These are phyloP conservation scores for Akanthomyces muscarius DNA, from an alignment of 2,329 filamentous ascomycete species.

Conservation along the genomic window DNA sequence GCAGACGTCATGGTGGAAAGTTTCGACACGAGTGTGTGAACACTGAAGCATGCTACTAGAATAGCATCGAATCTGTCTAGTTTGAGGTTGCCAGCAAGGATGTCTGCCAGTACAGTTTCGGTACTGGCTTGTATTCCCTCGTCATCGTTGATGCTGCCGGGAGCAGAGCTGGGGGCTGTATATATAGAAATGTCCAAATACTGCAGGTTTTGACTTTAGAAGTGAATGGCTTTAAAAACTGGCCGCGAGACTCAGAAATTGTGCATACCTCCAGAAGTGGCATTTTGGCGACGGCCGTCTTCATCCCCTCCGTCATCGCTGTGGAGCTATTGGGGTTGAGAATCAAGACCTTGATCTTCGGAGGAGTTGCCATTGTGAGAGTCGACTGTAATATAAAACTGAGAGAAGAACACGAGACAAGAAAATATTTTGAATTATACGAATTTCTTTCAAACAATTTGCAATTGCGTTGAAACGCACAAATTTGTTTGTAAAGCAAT, in stretches of 20 bases:
- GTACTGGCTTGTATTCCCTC: constrained; percentile 63
- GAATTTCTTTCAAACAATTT: neutral
- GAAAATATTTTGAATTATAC: neutral
- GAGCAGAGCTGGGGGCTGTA: constrained; percentile 59
- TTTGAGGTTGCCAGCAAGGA: constrained; percentile 37
- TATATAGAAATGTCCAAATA: constrained; percentile 55
- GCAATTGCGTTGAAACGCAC: too few species aligned
- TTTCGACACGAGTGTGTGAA: constrained; percentile 68
- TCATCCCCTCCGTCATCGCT: constrained; percentile 66
- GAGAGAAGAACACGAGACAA: neutral
- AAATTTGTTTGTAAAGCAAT: neutral
- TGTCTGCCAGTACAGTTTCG: constrained; percentile 54
- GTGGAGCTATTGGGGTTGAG: constrained; percentile 76
- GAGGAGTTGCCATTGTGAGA: constrained; percentile 5
- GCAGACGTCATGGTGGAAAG: constrained; percentile 40
- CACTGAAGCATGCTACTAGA: constrained; percentile 83
- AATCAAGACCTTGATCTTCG: constrained; percentile 52
- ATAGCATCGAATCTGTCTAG: constrained; percentile 64
- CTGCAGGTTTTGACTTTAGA: constrained; percentile 27
- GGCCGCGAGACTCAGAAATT: neutral
- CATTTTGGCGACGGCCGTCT: constrained; percentile 43
- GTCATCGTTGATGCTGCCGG: constrained; percentile 74
- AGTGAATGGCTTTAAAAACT: constrained; percentile 11
- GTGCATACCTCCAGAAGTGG: constrained; percentile 33
- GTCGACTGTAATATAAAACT: too few species aligned